These are phyloP conservation scores for Eucalyptus microcorys DNA, from an alignment of 345 rosid species.

Conservation along the genomic window DNA sequence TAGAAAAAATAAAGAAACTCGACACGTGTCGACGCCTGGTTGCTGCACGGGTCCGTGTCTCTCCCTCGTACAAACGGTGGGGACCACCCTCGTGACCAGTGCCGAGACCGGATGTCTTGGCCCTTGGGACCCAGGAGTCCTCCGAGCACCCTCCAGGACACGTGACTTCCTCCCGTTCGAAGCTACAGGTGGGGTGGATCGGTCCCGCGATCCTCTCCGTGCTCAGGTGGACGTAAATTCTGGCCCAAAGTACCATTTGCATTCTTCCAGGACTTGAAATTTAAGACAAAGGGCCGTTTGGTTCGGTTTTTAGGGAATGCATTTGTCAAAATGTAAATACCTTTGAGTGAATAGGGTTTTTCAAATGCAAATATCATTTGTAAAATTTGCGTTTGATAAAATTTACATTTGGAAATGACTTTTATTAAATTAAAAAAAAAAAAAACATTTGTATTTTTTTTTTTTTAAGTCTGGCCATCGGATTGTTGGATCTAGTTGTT, in stretches of 20 bases:
- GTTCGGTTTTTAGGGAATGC: too few relatives aligned
- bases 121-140: background rate
- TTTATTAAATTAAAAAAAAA: too few relatives aligned
- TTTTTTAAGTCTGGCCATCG: too few relatives aligned
- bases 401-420: too few relatives aligned
- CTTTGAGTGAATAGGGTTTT: too few relatives aligned
- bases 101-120: background rate
- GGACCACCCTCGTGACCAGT: background rate
- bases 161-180: background rate
- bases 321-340: too few relatives aligned
- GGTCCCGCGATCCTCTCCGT: background rate
- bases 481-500: too few relatives aligned
- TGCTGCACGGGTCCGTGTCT: background rate
- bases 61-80: background rate
- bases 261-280: background rate
- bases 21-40: background rate
- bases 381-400: too few relatives aligned
- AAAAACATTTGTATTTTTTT: too few relatives aligned
- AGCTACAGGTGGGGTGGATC: rapidly evolving
- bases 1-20: rapidly evolving
- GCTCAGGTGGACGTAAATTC: background rate
- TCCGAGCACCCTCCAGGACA: background rate
- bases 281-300: too few relatives aligned
- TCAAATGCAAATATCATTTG: too few relatives aligned
- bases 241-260: background rate